Conservation (phyloP, 768 basidiomycete genomes). For the Boletus rubropictus region DNA sequence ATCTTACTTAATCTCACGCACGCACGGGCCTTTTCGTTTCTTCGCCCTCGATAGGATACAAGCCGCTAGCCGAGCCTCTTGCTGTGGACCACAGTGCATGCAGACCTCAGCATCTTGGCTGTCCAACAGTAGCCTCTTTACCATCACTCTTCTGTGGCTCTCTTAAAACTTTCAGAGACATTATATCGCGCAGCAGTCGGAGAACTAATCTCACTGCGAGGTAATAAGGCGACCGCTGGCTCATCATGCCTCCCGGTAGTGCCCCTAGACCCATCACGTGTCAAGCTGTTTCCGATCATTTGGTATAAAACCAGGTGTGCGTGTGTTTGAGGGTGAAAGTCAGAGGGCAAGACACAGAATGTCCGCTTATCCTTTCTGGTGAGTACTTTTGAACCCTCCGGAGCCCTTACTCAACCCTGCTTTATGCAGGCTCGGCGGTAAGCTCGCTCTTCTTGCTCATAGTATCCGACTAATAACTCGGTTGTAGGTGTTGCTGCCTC, state of each 20-base stretch:
- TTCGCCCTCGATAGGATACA: not conserved
- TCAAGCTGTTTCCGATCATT: constrained; percentile 6
- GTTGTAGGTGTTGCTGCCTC: constrained; percentile 55
- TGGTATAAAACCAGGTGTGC: constrained; percentile 18
- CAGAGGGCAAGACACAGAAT: constrained; percentile 16
- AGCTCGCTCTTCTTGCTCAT: not conserved
- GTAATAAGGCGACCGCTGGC: constrained; percentile 2
- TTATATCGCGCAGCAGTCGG: not conserved
- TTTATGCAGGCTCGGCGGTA: constrained; percentile 56
- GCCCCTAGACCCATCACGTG: constrained; percentile 1
- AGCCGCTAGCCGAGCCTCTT: not conserved
- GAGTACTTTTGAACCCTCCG: constrained; percentile 4
- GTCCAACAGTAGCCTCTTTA: not conserved
- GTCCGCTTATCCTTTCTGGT: constrained; percentile 31
- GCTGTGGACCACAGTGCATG: constrained; percentile 9
- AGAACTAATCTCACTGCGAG: constrained; percentile 1
- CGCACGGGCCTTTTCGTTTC: constrained; percentile 23
- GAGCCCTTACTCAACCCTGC: not conserved
- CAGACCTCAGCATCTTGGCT: not conserved
- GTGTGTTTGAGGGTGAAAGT: not conserved
- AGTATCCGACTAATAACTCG: constrained; percentile 7
- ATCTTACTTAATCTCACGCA: constrained; percentile 19
- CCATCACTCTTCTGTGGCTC: not conserved
- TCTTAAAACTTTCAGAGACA: too few species aligned
- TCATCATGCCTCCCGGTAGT: not conserved